Percentiles rank a stretch among this genome's conserved stretches.
phyloP scores from a whole-genome alignment of 345 rosid species.

The Brassica rapa region DNA sequence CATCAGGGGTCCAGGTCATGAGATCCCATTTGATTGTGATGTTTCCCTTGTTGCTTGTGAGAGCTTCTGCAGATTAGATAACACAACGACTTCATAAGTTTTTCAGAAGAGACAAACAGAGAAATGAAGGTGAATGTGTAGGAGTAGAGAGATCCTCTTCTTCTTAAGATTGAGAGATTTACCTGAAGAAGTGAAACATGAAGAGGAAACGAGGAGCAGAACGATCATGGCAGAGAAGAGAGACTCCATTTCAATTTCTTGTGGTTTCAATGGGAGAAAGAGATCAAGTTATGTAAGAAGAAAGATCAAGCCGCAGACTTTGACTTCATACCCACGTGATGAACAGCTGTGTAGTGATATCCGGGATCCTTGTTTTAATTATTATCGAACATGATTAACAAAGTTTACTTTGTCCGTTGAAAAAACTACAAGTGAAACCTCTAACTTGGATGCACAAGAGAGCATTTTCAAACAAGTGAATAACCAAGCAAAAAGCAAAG shows the following conservation, averaged over 20 bases:
- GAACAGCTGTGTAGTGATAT: background rate
- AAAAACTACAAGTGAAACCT: background rate
- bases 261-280: background rate
- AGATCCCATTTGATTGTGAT: constrained; percentile 93
- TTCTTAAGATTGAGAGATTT: background rate
- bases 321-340: background rate
- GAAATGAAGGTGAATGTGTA: background rate
- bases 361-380: too few relatives aligned
- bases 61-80: constrained; percentile 35
- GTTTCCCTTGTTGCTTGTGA: constrained; percentile 61
- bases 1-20: constrained; percentile 84
- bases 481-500: background rate
- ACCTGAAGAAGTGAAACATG: constrained; percentile 64
- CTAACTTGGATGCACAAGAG: background rate
- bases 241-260: constrained; percentile 42
- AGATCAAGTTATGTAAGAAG: constrained; percentile 3
- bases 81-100: background rate
- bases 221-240: constrained; percentile 33
- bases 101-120: constrained; percentile 1
- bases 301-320: constrained; percentile 17
- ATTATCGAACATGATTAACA: background rate
- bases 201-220: constrained; percentile 53
- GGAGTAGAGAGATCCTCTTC: background rate
- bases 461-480: background rate
- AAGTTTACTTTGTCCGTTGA: too few relatives aligned